These are phyloP conservation scores for Mycocentrospora acerina DNA, from an alignment of 2,329 filamentous ascomycete genomes.

Conservation along the genomic window DNA sequence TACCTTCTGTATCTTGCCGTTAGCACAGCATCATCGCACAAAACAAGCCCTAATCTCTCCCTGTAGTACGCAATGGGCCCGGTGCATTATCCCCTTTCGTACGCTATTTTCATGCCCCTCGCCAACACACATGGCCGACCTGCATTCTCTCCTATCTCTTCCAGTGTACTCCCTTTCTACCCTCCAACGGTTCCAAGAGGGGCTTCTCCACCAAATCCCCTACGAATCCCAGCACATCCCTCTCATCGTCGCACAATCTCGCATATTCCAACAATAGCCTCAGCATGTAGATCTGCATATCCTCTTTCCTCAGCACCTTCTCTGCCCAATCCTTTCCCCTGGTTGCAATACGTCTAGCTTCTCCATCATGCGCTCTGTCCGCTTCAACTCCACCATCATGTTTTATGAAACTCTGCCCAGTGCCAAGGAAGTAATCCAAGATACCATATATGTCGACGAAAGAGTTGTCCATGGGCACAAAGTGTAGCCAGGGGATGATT, in stretches of 20 bases:
- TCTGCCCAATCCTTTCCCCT: conserved; percentile 69
- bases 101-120: no score
- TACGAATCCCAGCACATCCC: conserved; percentile 44
- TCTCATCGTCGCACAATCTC: conserved; percentile 45
- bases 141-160: no score
- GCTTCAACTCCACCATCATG: conserved; percentile 1
- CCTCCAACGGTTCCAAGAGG: no score
- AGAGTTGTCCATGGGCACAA: conserved; percentile 77
- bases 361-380: conserved; percentile 51
- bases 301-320: conserved; percentile 66
- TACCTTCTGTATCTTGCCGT: conserved; percentile 8
- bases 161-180: no score
- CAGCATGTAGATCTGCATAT: conserved; percentile 72
- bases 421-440: conserved; percentile 71
- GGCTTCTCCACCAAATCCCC: conserved; percentile 16
- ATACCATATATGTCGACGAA: conserved; percentile 72
- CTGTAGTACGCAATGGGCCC: no score
- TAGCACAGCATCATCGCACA: conserved; percentile 1
- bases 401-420: conserved; percentile 10
- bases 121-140: no score
- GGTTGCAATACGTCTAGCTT: conserved; percentile 64
- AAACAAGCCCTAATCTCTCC: not conserved
- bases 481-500: conserved; percentile 76
- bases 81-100: no score
- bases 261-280: conserved; percentile 55